phyloP scores from a whole-genome alignment of 768 basidiomycete genomes.

The Gymnopilus dilepis region DNA sequence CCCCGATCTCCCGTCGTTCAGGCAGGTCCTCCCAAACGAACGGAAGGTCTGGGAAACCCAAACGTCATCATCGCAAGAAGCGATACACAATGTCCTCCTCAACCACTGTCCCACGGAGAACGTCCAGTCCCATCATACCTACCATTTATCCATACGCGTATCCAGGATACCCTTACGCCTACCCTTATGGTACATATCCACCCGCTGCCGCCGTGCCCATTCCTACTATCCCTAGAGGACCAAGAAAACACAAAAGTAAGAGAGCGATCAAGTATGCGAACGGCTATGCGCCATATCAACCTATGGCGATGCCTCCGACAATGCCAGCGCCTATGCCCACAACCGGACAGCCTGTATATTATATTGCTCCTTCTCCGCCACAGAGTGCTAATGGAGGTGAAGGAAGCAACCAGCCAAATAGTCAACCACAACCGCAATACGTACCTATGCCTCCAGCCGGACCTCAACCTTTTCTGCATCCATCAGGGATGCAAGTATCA shows the following conservation, averaged over 20 bases:
- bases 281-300: conserved; percentile 29
- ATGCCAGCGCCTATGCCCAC: conserved; percentile 15
- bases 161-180: conserved; percentile 28
- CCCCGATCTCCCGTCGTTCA: conserved; percentile 25
- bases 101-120: conserved; percentile 22
- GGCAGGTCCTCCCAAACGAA: conserved; percentile 20
- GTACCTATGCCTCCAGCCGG: neutral
- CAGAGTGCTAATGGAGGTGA: conserved; percentile 25
- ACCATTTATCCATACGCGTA: conserved; percentile 28
- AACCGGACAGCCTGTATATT: conserved; percentile 22
- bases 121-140: conserved; percentile 27
- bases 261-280: conserved; percentile 19
- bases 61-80: conserved; percentile 23
- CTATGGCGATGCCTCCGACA: conserved; percentile 30
- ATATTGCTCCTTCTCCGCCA: conserved; percentile 28
- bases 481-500: conserved; percentile 20
- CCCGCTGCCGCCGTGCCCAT: conserved; percentile 18
- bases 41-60: conserved; percentile 21
- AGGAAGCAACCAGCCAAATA: neutral
- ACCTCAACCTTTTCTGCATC: neutral
- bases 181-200: conserved; percentile 18
- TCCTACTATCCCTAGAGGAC: conserved; percentile 21
- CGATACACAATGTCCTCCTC: conserved; percentile 21
- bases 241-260: conserved; percentile 23
- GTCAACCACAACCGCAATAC: neutral